Evolutionary conservation across 2,329 filamentous ascomycete genomes (phyloP).

Genomic region (Ophiostoma sp.): DNA sequence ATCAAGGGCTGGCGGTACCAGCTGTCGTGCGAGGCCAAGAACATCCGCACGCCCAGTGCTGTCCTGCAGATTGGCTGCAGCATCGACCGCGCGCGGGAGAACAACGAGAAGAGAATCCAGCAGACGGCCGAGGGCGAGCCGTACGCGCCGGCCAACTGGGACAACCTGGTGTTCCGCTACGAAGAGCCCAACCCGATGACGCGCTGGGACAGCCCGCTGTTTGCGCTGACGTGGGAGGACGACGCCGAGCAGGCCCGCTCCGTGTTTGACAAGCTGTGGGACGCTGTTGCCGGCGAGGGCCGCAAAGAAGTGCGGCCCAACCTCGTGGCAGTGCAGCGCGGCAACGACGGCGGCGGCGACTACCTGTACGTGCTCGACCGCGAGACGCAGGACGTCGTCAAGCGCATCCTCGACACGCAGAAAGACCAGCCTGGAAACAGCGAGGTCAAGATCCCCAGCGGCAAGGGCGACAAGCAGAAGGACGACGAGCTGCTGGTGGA

Average conservation of each 20-base stretch:
- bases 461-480: constrained; percentile 16
- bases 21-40: constrained; percentile 79
- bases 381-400: constrained; percentile 71
- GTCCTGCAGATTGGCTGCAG: constrained; percentile 62
- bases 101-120: constrained; percentile 56
- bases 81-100: constrained; percentile 46
- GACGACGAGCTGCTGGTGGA: constrained; percentile 53
- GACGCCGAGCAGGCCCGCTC: constrained; percentile 51
- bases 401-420: constrained; percentile 62
- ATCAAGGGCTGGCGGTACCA: constrained; percentile 90
- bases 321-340: constrained; percentile 63
- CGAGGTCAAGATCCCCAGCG: constrained; percentile 47
- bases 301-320: constrained; percentile 65
- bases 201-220: constrained; percentile 77
- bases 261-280: constrained; percentile 66
- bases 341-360: constrained; percentile 60
- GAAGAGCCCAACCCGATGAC: constrained; percentile 84
- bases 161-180: constrained; percentile 75
- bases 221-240: constrained; percentile 74
- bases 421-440: constrained; percentile 61
- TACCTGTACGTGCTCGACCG: constrained; percentile 77
- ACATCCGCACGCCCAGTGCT: constrained; percentile 67
- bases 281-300: constrained; percentile 59
- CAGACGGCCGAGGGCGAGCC: constrained; percentile 36
- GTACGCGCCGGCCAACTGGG: constrained; percentile 59